phyloP scores from a whole-genome alignment of 2,329 filamentous ascomycete genomes.

The Magnaporthales sp. region DNA sequence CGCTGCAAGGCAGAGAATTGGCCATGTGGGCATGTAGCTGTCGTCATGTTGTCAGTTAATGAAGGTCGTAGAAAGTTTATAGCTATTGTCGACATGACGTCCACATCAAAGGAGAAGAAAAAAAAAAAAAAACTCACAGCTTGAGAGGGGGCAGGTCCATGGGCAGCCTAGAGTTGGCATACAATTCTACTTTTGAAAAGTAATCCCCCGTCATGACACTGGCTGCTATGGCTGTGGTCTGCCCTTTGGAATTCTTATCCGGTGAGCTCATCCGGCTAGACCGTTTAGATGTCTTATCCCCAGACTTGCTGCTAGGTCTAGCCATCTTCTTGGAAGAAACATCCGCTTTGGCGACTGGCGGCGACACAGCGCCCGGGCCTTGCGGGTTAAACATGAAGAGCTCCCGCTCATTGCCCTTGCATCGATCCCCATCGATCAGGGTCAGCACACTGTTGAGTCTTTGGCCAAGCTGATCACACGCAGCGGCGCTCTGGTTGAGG shows the following conservation, averaged over 20 bases:
- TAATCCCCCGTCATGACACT: constrained; percentile 41
- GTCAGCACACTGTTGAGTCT: constrained; percentile 63
- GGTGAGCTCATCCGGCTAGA: neutral
- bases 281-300: neutral
- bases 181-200: constrained; percentile 70
- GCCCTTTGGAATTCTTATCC: constrained; percentile 21
- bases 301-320: neutral
- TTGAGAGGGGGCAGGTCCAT: constrained; percentile 57
- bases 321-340: constrained; percentile 6
- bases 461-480: constrained; percentile 51
- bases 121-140: constrained; percentile 35
- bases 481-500: constrained; percentile 33
- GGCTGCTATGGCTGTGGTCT: constrained; percentile 23
- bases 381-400: constrained; percentile 25
- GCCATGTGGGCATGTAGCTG: constrained; percentile 67
- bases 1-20: constrained; percentile 69
- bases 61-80: constrained; percentile 10
- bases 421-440: constrained; percentile 57
- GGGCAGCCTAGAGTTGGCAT: constrained; percentile 69
- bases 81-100: constrained; percentile 1
- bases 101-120: neutral
- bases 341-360: neutral
- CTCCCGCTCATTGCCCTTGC: constrained; percentile 43
- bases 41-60: neutral
- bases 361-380: neutral